phyloP scores from a whole-genome alignment of 1,284 basidiomycete genomes.

The Puccinia triticina region DNA sequence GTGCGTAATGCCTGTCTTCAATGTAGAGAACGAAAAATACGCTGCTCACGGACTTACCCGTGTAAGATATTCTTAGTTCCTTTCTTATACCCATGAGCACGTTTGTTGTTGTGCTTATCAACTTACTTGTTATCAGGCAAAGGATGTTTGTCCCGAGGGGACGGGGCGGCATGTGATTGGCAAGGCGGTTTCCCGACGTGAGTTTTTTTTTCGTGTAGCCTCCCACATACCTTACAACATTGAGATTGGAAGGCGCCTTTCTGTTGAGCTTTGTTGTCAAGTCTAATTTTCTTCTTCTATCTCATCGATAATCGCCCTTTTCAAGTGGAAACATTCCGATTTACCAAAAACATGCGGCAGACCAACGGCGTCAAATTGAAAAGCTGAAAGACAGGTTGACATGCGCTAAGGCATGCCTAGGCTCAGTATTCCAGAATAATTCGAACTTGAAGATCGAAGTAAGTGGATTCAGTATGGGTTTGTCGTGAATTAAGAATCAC shows the following conservation, averaged over 20 bases:
- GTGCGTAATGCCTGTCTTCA: constrained; percentile 51
- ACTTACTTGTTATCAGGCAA: constrained; percentile 27
- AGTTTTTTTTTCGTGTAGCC: background rate
- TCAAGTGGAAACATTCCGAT: constrained; percentile 49
- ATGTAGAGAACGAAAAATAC: constrained; percentile 50
- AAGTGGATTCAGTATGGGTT: background rate
- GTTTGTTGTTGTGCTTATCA: constrained; percentile 15
- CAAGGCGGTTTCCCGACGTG: constrained; percentile 51
- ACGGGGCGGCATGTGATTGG: constrained; percentile 50
- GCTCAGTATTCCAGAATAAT: background rate
- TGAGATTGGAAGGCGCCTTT: background rate
- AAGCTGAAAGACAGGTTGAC: constrained; percentile 30
- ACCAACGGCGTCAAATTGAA: constrained; percentile 44
- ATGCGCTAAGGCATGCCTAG: constrained; percentile 14
- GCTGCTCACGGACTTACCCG: constrained; percentile 51
- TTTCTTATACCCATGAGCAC: constrained; percentile 9
- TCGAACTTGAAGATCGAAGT: constrained; percentile 33
- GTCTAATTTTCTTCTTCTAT: constrained; percentile 3
- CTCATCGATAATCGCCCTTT: background rate
- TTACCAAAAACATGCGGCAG: constrained; percentile 32
- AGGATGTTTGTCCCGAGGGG: constrained; percentile 49
- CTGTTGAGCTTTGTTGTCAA: background rate
- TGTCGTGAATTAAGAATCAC: background rate
- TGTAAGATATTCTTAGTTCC: constrained; percentile 40
- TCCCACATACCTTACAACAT: background rate